These are phyloP conservation scores for Breviolum minutum DNA, from an alignment of 73 alveolate species.

Conservation along the genomic window DNA sequence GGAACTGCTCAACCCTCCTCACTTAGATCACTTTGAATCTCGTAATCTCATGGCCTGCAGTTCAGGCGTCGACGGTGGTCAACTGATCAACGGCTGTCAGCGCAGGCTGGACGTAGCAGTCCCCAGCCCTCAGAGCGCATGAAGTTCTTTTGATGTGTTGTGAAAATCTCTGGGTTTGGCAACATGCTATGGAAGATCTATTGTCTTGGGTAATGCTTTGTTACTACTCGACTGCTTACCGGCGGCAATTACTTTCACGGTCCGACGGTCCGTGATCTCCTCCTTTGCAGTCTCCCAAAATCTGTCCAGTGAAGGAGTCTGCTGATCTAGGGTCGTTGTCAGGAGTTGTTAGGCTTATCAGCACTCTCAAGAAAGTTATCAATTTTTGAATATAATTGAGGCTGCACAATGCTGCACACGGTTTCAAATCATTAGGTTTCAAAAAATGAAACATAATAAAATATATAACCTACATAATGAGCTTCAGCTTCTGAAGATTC, in stretches of 20 bases:
- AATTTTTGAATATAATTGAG: not conserved
- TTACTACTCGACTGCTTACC: too few relatives aligned
- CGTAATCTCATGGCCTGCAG: not conserved
- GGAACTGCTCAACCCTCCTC: not conserved
- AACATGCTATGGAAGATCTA: not conserved
- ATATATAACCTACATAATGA: not conserved
- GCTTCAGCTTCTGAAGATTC: not conserved
- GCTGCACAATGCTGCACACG: not conserved
- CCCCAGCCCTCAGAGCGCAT: not conserved
- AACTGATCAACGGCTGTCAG: constrained; percentile 23
- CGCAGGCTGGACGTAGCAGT: constrained; percentile 54
- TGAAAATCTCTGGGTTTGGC: not conserved
- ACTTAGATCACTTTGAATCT: not conserved
- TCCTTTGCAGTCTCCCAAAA: too few relatives aligned
- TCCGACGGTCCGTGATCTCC: too few relatives aligned
- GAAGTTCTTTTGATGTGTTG: not conserved
- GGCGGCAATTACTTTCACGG: too few relatives aligned
- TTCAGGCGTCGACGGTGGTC: not conserved
- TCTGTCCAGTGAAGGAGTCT: too few relatives aligned
- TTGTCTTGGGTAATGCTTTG: too few relatives aligned
- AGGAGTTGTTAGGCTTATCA: too few relatives aligned
- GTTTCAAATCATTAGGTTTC: not conserved
- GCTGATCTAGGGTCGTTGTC: too few relatives aligned
- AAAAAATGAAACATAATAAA: not conserved
- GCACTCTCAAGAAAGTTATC: too few relatives aligned